These are phyloP conservation scores for Neoboletus subvelutipes DNA, from an alignment of 768 basidiomycete species.

Conservation along the genomic window DNA sequence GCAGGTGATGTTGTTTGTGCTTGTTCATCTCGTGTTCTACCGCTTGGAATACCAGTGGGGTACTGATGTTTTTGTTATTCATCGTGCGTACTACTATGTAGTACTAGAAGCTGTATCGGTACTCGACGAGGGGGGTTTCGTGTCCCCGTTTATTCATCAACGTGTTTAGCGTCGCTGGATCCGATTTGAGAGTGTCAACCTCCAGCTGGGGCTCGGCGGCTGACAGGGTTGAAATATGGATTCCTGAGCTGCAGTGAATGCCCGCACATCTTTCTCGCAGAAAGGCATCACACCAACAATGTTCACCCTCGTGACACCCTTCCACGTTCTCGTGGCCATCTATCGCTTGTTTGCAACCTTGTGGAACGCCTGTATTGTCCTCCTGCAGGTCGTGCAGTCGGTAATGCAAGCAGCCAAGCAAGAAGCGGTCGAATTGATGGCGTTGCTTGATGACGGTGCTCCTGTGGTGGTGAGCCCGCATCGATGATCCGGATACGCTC, in stretches of 20 bases:
- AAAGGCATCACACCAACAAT: constrained; percentile 4
- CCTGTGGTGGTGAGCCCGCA: constrained; percentile 11
- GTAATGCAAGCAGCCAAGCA: constrained; percentile 13
- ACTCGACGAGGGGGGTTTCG: background rate
- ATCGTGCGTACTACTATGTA: background rate
- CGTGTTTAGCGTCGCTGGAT: background rate
- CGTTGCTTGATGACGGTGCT: constrained; percentile 6
- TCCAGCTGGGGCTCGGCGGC: background rate
- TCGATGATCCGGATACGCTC: background rate
- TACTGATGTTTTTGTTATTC: background rate
- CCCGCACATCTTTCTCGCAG: background rate
- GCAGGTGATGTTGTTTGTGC: background rate
- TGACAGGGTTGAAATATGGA: background rate
- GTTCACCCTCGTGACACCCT: constrained; percentile 4
- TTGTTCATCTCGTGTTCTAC: background rate
- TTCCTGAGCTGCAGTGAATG: background rate
- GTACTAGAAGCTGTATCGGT: constrained; percentile 3
- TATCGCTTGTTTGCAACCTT: background rate
- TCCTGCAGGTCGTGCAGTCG: constrained; percentile 12
- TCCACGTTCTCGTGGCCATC: background rate
- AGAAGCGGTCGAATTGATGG: constrained; percentile 19
- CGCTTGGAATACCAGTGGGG: too few species aligned
- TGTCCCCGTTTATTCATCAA: background rate
- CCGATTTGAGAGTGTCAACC: background rate
- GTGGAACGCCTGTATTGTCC: constrained; percentile 16